Conservation (phyloP, 1,284 basidiomycete species). For the Cryptococcus wingfieldii region DNA sequence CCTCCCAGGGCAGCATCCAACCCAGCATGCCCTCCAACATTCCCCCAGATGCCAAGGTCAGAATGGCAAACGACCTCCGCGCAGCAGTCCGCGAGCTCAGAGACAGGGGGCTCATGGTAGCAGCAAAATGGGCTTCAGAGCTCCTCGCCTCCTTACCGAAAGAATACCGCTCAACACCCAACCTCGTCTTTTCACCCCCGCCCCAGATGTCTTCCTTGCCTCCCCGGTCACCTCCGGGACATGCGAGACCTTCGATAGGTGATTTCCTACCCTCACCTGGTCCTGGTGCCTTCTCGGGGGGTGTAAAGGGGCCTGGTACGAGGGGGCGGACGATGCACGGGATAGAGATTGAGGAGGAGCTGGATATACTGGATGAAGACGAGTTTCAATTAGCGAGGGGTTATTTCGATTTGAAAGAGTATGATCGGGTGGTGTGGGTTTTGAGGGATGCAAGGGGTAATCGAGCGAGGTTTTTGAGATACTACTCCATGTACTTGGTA, state of each 20-base stretch:
- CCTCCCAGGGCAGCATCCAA: background rate
- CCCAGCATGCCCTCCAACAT: slow-evolving; percentile 11
- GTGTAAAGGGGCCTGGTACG: slow-evolving; percentile 25
- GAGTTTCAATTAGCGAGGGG: slow-evolving; percentile 65
- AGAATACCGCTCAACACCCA: slow-evolving; percentile 31
- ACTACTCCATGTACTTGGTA: slow-evolving; percentile 83
- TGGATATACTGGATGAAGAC: slow-evolving; percentile 57
- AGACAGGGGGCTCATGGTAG: slow-evolving; percentile 45
- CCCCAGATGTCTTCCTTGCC: slow-evolving; percentile 20
- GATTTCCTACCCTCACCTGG: slow-evolving; percentile 38
- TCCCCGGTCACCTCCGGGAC: slow-evolving; percentile 15
- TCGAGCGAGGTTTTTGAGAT: slow-evolving; percentile 69
- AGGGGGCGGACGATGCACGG: slow-evolving; percentile 29
- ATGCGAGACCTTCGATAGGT: slow-evolving; percentile 30
- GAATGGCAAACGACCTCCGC: slow-evolving; percentile 45
- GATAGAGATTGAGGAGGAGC: slow-evolving; percentile 57
- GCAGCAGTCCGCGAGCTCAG: slow-evolving; percentile 40
- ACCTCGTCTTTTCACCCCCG: slow-evolving; percentile 43
- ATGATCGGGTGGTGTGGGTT: slow-evolving; percentile 65
- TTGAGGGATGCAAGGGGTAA: slow-evolving; percentile 62
- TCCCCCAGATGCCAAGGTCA: slow-evolving; percentile 22
- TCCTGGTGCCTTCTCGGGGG: slow-evolving; percentile 22
- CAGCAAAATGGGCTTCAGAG: slow-evolving; percentile 49
- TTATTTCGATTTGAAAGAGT: slow-evolving; percentile 75
- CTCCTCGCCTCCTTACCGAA: slow-evolving; percentile 43